A percentile compares a stretch with the other conserved stretches of the same genome.
phyloP scores from a whole-genome alignment of 140 eudicot genomes.

The Senecio squalidus region DNA sequence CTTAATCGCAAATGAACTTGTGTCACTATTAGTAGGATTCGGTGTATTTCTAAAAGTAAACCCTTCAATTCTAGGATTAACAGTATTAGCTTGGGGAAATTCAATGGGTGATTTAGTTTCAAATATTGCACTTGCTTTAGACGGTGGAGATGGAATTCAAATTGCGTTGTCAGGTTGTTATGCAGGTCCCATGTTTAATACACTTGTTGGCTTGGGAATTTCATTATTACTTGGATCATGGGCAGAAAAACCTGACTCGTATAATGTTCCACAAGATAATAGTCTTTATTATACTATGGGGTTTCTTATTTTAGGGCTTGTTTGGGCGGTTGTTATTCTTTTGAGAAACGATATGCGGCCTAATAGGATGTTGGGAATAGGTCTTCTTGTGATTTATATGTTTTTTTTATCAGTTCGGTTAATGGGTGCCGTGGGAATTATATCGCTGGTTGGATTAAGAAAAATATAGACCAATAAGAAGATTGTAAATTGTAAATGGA shows the following conservation, averaged over 20 bases:
- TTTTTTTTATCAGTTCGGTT: slow-evolving; percentile 53
- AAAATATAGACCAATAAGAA: slow-evolving; percentile 3
- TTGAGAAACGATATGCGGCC: slow-evolving; percentile 85
- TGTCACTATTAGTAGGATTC: slow-evolving; percentile 61
- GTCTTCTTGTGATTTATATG: slow-evolving; percentile 62
- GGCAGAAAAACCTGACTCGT: slow-evolving; percentile 46
- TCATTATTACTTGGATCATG: slow-evolving; percentile 85
- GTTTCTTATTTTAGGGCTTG: slow-evolving; percentile 53
- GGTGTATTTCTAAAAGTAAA: slow-evolving; percentile 58
- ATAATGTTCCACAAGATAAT: slow-evolving; percentile 54
- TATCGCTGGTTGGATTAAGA: slow-evolving; percentile 40
- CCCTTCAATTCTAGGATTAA: slow-evolving; percentile 85
- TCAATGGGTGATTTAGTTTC: slow-evolving; percentile 98
- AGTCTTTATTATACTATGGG: slow-evolving; percentile 77
- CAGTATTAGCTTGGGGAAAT: slow-evolving; percentile 95
- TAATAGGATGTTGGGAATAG: slow-evolving; percentile 61
- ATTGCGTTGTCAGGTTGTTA: slow-evolving; percentile 93
- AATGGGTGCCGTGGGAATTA: slow-evolving; percentile 50
- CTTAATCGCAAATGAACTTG: slow-evolving; percentile 89
- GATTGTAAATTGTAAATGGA: slow-evolving; percentile 6
- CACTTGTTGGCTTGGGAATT: slow-evolving; percentile 81
- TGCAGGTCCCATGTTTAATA: slow-evolving; percentile 96
- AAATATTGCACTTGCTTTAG: slow-evolving; percentile 69
- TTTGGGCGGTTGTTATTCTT: slow-evolving; percentile 66
- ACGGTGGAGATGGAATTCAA: slow-evolving; percentile 95